Base-by-base conservation (phyloP, 2,329 filamentous ascomycete genomes). In the Stachybotrys echinatus region DNA sequence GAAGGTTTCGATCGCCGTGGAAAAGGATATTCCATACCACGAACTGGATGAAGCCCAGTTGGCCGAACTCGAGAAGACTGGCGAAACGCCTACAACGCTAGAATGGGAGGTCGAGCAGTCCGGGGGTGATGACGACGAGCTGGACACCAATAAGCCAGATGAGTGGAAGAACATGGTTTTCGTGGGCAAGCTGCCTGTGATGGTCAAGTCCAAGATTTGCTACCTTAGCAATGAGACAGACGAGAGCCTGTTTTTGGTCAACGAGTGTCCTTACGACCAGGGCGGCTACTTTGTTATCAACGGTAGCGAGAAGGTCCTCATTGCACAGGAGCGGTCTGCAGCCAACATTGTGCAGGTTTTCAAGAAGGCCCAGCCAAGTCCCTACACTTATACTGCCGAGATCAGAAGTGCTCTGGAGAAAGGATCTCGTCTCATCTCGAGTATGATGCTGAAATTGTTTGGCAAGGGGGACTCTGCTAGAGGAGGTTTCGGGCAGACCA, bases 271-370 rank as follows among this genome's bases (percentile, higher is more conserved):
- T 1, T 99, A 96, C 68, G 94, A 99, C 64, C 94, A 96, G 65
- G 94, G 94, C 58, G 94, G 94, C 57, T 99, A 99, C 71, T 99
- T 99, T 65, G 90, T 99, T 61, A 99, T 99, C 78, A 99, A 99
- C 73, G 94, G 94, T 42, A 95, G 89, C 70, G 94, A 99, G 67
- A 99, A 99, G 77, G 94, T 99, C 20, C 74, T 99, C 59, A 99
- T 99, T 61, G 94, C 94, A 1, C 94, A 99, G 68, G 94, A 99
- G 71, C 88, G 94, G 54, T 96, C 92, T 65, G 94, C 94, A 39
- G 94, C 92, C 64, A 99, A 99, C 65, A 99, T 97, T 52, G 94
- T 99, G 5, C 94, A 99, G 71, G 92, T 99, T 23, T 99, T 99
- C 82, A 92, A 95, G 73, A 99, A 46, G 75, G 90, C 92, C 1